Evolutionary conservation across 2,329 filamentous ascomycete genomes (phyloP), one percentile per base, ranked within the genome.

Genomic region (Exophiala viscosa): DNA sequence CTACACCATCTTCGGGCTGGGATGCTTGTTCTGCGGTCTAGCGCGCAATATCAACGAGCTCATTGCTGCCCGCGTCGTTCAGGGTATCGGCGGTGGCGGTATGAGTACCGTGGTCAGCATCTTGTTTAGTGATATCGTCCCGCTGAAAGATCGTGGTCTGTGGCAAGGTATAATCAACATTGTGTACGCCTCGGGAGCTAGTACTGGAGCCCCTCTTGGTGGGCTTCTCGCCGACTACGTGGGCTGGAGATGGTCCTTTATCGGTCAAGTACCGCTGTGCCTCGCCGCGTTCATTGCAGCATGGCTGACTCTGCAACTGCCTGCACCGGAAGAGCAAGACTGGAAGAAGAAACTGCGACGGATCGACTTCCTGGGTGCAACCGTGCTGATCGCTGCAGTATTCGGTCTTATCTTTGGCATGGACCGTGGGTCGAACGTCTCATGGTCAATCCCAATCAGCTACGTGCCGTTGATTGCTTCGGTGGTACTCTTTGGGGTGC

Each of bases 361-460:
- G 33, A 78, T 92, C 60, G 88, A 92, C 66, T 90, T 91, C 62
- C 70, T 86, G 0, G 88, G 88, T 5, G 87, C 87, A 2, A 69
- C 81, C 32, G 74, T 82, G 14, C 80, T 91, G n/a, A 77, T 88
- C 18, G 63, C 76, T 2, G 86, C 86, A 3, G 82, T 90, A 0
- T 76, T 86, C 50, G 73, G 79, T 1, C 76, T 91, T 23, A 75
- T 90, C 1, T 68, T 87, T 18, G 87, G 85, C 10, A 75, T 92
- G 14, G 87, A 91, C 65, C 79, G 81, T 43, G 88, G 87, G 15
- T 84, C 83, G 51, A 91, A 90, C 66, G 73, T 82, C 8, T 81
- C 83, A 23, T 90, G 88, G 87, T 73, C 66, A 5, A 69, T 81
- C 43, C 75, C 70, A 1, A 67, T 81, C 45, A 83, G 86, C 1